These are phyloP conservation scores for Pestalotiopsis sp. DNA, from an alignment of 2,329 filamentous ascomycete genomes.

Conservation along the genomic window DNA sequence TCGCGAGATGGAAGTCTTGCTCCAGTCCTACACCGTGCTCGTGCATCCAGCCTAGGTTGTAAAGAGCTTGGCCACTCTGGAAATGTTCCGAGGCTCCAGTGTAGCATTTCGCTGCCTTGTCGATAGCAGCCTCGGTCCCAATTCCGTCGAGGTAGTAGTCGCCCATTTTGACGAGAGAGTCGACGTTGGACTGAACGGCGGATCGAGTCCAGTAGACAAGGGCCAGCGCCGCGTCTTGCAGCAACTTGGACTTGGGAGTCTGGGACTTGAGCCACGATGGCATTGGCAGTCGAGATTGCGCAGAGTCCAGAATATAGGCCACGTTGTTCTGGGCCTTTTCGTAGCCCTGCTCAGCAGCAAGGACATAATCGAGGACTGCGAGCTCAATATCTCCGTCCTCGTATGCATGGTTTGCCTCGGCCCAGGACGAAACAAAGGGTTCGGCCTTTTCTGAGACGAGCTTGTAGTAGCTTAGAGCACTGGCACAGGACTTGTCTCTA, in stretches of 20 bases:
- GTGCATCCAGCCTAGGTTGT: slow-evolving; percentile 99
- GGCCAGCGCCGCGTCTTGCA: slow-evolving; percentile 64
- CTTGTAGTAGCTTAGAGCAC: slow-evolving; percentile 83
- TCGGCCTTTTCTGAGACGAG: slow-evolving; percentile 75
- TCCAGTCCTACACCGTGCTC: slow-evolving; percentile 92
- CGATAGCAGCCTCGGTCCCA: slow-evolving; percentile 70
- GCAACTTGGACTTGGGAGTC: slow-evolving; percentile 37
- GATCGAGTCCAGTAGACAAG: slow-evolving; percentile 95
- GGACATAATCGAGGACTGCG: slow-evolving; percentile 79
- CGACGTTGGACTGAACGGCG: slow-evolving; percentile 88
- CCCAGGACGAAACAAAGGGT: slow-evolving; percentile 74
- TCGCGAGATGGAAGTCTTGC: slow-evolving; percentile 96
- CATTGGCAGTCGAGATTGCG: slow-evolving; percentile 62
- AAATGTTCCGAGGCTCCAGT: slow-evolving; percentile 88
- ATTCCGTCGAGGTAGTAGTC: slow-evolving; percentile 92
- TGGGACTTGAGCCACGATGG: slow-evolving; percentile 54
- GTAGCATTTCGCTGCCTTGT: slow-evolving; percentile 93
- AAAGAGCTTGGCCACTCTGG: slow-evolving; percentile 91
- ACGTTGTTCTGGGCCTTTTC: slow-evolving; percentile 90
- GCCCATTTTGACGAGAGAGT: slow-evolving; percentile 96
- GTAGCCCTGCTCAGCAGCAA: slow-evolving; percentile 91
- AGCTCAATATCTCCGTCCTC: slow-evolving; percentile 77
- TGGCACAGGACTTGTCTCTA: slow-evolving; percentile 74
- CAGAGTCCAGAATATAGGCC: slow-evolving; percentile 80
- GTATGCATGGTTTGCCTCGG: slow-evolving; percentile 82